Evolutionary conservation across 2,329 filamentous ascomycete species (phyloP).

Genomic region (Botrytis paeoniae): DNA sequence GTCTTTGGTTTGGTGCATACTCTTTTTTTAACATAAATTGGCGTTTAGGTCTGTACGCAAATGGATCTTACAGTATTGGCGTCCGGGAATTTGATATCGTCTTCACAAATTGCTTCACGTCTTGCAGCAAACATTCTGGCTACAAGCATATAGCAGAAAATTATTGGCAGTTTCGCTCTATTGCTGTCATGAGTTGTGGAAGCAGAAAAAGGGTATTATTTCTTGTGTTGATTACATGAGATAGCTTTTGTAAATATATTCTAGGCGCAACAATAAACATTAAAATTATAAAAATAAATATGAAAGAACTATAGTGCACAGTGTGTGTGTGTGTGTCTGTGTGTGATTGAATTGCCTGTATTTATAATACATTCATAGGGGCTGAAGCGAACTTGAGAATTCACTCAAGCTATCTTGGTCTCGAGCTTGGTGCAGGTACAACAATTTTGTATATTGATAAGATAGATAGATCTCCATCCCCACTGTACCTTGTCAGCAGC

Average conservation of each 20-base stretch:
- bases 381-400: background rate
- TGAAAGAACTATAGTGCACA: background rate
- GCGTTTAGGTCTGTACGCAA: slow-evolving; percentile 20
- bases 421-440: background rate
- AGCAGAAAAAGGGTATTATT: slow-evolving; percentile 9
- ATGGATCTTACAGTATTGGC: slow-evolving; percentile 20
- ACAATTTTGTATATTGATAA: background rate
- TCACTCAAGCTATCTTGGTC: background rate
- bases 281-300: slow-evolving; percentile 3
- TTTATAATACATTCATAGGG: background rate
- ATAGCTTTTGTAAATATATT: slow-evolving; percentile 18
- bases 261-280: slow-evolving; percentile 10
- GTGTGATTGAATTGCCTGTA: background rate
- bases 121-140: slow-evolving; percentile 18
- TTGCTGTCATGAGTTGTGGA: slow-evolving; percentile 19
- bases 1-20: slow-evolving; percentile 17
- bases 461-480: background rate
- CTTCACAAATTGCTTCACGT: slow-evolving; percentile 10
- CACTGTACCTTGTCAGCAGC: background rate
- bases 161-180: slow-evolving; percentile 13
- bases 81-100: slow-evolving; percentile 10
- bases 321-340: too few relatives aligned
- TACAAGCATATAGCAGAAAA: slow-evolving; percentile 18
- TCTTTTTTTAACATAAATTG: slow-evolving; percentile 13
- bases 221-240: slow-evolving; percentile 14